Base-by-base conservation (phyloP, 1,284 basidiomycete species). In the Melampsora abietis-canadensis region DNA sequence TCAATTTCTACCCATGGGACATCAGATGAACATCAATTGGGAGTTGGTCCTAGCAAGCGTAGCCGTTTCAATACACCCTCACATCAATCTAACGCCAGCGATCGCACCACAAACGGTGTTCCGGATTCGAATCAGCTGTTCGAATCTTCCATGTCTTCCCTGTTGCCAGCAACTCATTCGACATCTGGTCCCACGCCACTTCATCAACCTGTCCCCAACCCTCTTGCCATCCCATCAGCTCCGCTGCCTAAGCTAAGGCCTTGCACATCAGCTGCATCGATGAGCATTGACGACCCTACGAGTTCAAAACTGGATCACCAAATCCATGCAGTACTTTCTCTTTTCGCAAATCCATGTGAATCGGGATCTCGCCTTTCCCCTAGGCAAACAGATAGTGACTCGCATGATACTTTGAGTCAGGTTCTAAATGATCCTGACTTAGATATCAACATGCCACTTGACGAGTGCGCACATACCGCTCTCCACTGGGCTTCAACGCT, bases 381-480 rank as follows among this genome's bases (percentile, higher is more conserved):
- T 44, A 17, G 15, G 44, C 63, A 59, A 21, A 8, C 8, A 31
- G 66, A 66, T 24, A 24, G 54, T 24, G 65, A 66, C 48, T 46
- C 72, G 15, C 19, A 48, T 59, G 31, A 19, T 51, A 57, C 66
- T 27, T 40, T 74, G 21, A 48, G 44, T 44, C 47, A 66, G 31
- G 59, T 66, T 57, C 64, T 74, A 19, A 54, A 66, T 57, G 46
- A 66, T 66, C 68, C 78, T 76, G 77, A 81, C 60, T 78, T 88
- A 64, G 91, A 93, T 77, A 84, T 91, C 64, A 91, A 97, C 81
- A 85, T 87, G 21, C 86, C 94, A 59, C 87, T 97, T 48, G 96
- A 99, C 80, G 92, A 97, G 77, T 90, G 94, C 80, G 92, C 93
- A 0, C 95, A 99, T 82, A 94, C 93, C 0, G 90, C 95, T 6